Conservation (phyloP, 176 grass and related monocot genomes). For the Eleusine indica region DNA sequence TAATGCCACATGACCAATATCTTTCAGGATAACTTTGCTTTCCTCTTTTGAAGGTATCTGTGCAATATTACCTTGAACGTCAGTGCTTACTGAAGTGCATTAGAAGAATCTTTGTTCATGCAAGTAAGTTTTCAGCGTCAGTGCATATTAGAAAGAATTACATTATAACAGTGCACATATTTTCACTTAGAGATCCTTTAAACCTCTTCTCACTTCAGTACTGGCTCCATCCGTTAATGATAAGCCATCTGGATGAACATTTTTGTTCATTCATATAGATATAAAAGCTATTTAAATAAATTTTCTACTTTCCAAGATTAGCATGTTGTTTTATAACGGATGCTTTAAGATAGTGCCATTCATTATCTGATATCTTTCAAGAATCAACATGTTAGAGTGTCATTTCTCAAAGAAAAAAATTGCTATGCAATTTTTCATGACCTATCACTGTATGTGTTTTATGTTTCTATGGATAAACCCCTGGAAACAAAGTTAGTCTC, state of each 20-base stretch:
- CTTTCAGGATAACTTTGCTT: constrained; percentile 27
- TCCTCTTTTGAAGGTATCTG: constrained; percentile 55
- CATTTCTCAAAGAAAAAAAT: background rate
- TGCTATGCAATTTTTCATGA: background rate
- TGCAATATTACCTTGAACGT: constrained; percentile 90
- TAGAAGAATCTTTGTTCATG: constrained; percentile 76
- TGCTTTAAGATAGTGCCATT: background rate
- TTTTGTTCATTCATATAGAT: background rate
- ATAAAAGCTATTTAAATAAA: background rate
- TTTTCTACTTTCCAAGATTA: background rate
- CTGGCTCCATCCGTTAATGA: background rate
- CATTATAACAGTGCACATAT: background rate
- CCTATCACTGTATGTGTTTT: background rate
- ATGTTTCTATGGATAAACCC: background rate
- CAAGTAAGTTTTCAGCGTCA: constrained; percentile 55
- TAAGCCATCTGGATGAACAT: background rate
- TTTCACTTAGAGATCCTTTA: background rate
- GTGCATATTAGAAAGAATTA: background rate
- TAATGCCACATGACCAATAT: background rate
- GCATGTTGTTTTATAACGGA: background rate
- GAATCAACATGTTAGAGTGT: background rate
- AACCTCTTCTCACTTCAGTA: background rate
- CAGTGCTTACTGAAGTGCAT: constrained; percentile 96
- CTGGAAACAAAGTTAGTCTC: too few species aligned
- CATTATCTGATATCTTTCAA: background rate